phyloP scores from a whole-genome alignment of 345 rosid genomes.

The Eucalyptus globulus region DNA sequence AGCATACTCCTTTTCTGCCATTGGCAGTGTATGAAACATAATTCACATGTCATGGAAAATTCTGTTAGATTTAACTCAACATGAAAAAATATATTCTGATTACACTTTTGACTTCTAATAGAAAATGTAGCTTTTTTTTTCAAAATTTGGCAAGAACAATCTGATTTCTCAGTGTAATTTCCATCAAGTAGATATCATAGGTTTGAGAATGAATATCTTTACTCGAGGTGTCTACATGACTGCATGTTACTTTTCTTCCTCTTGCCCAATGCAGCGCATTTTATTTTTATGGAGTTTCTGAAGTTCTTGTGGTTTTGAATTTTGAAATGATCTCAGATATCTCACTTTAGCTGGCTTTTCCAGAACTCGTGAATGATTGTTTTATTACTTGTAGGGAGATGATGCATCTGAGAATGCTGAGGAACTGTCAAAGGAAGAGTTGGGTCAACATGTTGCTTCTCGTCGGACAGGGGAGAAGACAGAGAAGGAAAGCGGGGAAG shows the following conservation, averaged over 20 bases:
- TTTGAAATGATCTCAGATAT: background rate
- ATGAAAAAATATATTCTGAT: background rate
- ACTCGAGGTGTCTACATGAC: background rate
- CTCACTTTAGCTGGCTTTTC: background rate
- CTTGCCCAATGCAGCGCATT: background rate
- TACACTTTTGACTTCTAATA: background rate
- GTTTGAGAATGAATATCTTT: background rate
- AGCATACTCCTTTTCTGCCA: background rate
- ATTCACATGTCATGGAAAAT: background rate
- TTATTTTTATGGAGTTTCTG: background rate
- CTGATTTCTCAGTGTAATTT: background rate
- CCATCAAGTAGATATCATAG: background rate
- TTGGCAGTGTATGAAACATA: background rate
- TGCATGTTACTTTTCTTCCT: background rate
- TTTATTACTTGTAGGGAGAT: slow-evolving; percentile 17
- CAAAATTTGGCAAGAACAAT: background rate
- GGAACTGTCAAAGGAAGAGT: slow-evolving; percentile 81
- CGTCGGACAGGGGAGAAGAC: slow-evolving; percentile 83
- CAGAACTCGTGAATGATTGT: background rate
- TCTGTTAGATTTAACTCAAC: background rate
- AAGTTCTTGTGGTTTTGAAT: background rate
- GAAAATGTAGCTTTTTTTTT: background rate
- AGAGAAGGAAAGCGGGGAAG: slow-evolving; percentile 30
- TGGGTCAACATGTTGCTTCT: slow-evolving; percentile 90
- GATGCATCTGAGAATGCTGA: slow-evolving; percentile 29